Base-by-base conservation (phyloP, 1,284 basidiomycete species). In the Trametes sp. region DNA sequence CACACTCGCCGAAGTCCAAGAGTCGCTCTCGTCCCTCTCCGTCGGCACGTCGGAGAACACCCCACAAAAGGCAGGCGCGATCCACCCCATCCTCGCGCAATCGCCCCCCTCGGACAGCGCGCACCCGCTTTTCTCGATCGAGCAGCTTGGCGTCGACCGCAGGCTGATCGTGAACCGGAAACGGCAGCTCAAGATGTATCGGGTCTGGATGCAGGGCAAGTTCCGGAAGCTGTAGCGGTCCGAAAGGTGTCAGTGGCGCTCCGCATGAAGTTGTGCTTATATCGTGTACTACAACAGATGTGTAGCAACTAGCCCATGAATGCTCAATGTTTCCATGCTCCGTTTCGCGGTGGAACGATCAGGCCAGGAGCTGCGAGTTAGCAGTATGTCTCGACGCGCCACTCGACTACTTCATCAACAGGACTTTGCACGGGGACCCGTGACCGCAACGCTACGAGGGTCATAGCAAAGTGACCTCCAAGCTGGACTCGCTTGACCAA, bases 121-220 rank as follows among this genome's bases (percentile, higher is more conserved):
- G n/a, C 65, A 82, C 57, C 84, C 85, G 2, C 74, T 93, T 51
- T 96, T 98, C 75, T 73, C 80, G 23, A 83, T 88, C 36, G 83
- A 89, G 61, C 91, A 94, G 71, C 81, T 98, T 2, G 94, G 94
- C 5, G 86, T 96, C 14, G 96, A 98, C 78, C 82, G 95, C 13
- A 83, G 96, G n/a, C 78, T 98, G 64, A 82, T 98, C 53, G 89
- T 98, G 44, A 98, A 98, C 75, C 83, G 96, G 54, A 98, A 96
- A 76, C 82, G 94, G 59, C 90, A 95, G 78, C 79, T 96, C 57
- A 95, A 96, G 77, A 98, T 98, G 96, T 97, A 96, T 75, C 82
- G 96, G 48, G 93, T 96, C 4, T 97, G 94, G 94, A 89, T 96
- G 87, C 94, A 97, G 77, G 93, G 88, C 4, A 93, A 92, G 75